These are phyloP conservation scores for Dothideomycetes sp. DNA, from an alignment of 2,329 filamentous ascomycete species.

Conservation along the genomic window DNA sequence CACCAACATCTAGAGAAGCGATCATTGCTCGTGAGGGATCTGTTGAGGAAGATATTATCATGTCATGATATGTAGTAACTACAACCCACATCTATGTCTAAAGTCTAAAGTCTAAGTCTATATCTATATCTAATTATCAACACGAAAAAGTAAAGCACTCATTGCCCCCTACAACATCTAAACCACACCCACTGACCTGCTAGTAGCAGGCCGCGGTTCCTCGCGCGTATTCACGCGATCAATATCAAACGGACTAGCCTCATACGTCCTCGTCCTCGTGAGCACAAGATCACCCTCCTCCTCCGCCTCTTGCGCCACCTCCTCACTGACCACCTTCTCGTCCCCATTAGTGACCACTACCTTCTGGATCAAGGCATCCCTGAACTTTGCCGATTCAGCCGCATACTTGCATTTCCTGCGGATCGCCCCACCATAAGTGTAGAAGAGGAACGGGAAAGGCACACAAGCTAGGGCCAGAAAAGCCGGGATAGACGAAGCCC, in stretches of 20 bases:
- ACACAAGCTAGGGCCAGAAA: slow-evolving; percentile 63
- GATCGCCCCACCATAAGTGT: slow-evolving; percentile 56
- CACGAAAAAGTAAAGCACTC: too few relatives aligned
- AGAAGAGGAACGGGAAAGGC: slow-evolving; percentile 68
- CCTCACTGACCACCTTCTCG: not conserved
- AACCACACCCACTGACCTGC: not conserved
- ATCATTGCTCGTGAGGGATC: too few relatives aligned
- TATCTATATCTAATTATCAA: too few relatives aligned
- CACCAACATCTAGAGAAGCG: too few relatives aligned
- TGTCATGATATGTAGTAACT: too few relatives aligned
- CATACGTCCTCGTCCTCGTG: not conserved
- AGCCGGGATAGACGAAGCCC: slow-evolving; percentile 62
- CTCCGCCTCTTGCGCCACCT: not conserved
- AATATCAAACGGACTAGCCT: slow-evolving; percentile 5
- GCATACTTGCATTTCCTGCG: slow-evolving; percentile 59
- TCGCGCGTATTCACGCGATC: slow-evolving; percentile 2
- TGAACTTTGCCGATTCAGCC: slow-evolving; percentile 32
- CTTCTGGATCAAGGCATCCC: not conserved
- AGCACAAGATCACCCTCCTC: not conserved
- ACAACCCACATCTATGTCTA: too few relatives aligned
- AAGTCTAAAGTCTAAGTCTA: too few relatives aligned
- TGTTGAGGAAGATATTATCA: too few relatives aligned
- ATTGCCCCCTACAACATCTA: too few relatives aligned
- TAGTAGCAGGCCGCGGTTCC: not conserved
- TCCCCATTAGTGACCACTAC: not conserved